phyloP scores from a whole-genome alignment of 345 rosid species.

The Salix koriyanagi region DNA sequence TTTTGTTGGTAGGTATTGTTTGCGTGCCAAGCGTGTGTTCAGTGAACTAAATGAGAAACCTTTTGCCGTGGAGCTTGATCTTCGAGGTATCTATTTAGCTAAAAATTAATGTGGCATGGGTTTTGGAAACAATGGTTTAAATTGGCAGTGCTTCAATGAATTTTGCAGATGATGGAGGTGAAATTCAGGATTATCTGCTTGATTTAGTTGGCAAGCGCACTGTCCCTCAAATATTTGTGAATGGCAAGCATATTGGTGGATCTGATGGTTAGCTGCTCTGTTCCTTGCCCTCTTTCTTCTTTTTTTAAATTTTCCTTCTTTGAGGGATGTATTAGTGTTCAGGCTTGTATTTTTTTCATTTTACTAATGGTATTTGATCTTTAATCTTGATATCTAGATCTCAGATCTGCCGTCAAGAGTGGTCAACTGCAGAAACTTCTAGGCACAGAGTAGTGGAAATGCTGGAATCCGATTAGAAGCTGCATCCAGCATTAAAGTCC shows the following conservation, averaged over 20 bases:
- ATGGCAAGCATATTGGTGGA: constrained; percentile 33
- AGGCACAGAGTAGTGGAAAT: background rate
- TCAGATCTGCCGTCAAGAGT: constrained; percentile 34
- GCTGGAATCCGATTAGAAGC: constrained; percentile 2
- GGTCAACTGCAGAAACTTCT: constrained; percentile 54
- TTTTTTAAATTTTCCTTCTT: background rate
- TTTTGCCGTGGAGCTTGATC: constrained; percentile 24
- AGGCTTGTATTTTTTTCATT: background rate
- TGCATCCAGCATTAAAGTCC: background rate
- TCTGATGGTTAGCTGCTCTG: constrained; percentile 22
- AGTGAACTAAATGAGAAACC: constrained; percentile 32
- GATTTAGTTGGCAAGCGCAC: constrained; percentile 25
- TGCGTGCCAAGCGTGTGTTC: constrained; percentile 56
- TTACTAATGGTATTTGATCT: background rate
- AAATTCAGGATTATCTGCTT: constrained; percentile 26
- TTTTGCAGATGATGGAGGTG: constrained; percentile 20
- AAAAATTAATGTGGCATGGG: too few species aligned
- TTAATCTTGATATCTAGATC: constrained; percentile 40
- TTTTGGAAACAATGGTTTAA: background rate
- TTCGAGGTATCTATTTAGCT: constrained; percentile 18
- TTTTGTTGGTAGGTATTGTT: constrained; percentile 37
- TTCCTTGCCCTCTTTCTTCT: background rate
- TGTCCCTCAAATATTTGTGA: constrained; percentile 31
- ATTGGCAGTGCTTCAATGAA: background rate
- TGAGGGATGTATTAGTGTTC: background rate